These are phyloP conservation scores for Ceratocystis harringtonii DNA, from an alignment of 2,329 filamentous ascomycete species.

Conservation along the genomic window DNA sequence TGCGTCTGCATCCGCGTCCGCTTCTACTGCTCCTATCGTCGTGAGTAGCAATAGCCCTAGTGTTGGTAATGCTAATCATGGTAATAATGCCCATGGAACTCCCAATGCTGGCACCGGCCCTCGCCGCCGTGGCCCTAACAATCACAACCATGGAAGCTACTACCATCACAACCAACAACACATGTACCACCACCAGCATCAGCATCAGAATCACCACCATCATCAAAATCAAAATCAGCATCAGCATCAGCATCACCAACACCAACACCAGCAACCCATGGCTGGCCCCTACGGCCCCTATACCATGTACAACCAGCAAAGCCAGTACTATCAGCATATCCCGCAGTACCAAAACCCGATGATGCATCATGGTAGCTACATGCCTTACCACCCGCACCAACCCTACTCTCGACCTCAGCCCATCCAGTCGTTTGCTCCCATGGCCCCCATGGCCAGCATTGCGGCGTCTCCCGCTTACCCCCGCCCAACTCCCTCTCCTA, in stretches of 20 bases:
- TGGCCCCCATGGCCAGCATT: conserved; percentile 21
- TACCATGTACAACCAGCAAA: conserved; percentile 19
- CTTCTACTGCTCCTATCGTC: conserved; percentile 6
- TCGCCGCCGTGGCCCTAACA: conserved; percentile 21
- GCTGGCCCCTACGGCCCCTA: conserved; percentile 4
- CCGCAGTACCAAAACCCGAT: conserved; percentile 29
- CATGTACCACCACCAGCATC: conserved; percentile 22
- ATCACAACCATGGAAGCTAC: conserved; percentile 2
- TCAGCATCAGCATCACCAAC: conserved; percentile 25
- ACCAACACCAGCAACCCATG: conserved; percentile 19
- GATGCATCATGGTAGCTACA: conserved; percentile 28
- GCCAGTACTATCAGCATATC: conserved; percentile 24
- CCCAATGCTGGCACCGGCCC: conserved; percentile 26
- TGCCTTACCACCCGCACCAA: conserved; percentile 31
- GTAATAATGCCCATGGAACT: conserved; percentile 24
- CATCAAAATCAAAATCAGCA: conserved; percentile 21
- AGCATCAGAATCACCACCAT: conserved; percentile 20
- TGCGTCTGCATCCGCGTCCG: not conserved
- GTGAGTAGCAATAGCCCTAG: conserved; percentile 8
- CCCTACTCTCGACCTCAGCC: conserved; percentile 32
- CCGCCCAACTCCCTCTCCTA: conserved; percentile 37
- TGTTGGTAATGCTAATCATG: conserved; percentile 19
- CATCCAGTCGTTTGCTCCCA: conserved; percentile 41
- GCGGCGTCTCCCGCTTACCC: conserved; percentile 22
- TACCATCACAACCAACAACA: conserved; percentile 20